Conservation (phyloP, 257 asterid species). For the Gentiana macrophylla region DNA sequence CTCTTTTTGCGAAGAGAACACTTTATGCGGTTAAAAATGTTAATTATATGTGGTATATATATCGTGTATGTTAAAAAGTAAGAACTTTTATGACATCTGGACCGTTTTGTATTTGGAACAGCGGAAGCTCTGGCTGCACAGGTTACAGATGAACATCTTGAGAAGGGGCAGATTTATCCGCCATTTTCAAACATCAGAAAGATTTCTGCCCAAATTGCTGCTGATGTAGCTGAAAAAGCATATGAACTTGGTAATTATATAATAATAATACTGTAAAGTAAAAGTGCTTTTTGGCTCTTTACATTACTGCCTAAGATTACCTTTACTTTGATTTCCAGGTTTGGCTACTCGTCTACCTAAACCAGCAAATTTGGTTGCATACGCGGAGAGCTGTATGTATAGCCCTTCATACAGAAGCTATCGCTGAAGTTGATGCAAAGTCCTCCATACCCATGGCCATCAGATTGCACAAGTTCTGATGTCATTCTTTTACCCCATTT, state of each 20-base stretch:
- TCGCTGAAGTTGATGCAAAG: slow-evolving; percentile 30
- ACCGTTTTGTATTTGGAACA: slow-evolving; percentile 26
- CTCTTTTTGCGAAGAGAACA: too few species aligned
- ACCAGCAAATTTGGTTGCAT: slow-evolving; percentile 51
- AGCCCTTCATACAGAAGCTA: slow-evolving; percentile 77
- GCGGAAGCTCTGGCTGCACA: slow-evolving; percentile 87
- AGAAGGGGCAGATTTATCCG: slow-evolving; percentile 76
- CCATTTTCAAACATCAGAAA: slow-evolving; percentile 71
- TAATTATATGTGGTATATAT: too few species aligned
- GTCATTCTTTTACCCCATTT: not conserved
- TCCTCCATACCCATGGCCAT: not conserved
- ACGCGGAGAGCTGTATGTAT: slow-evolving; percentile 90
- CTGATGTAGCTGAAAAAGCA: slow-evolving; percentile 80
- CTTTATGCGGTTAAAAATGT: too few species aligned
- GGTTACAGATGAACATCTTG: slow-evolving; percentile 65
- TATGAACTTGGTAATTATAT: slow-evolving; percentile 62
- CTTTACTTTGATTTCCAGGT: slow-evolving; percentile 30
- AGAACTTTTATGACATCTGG: not conserved
- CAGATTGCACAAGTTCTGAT: slow-evolving; percentile 2
- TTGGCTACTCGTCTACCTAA: slow-evolving; percentile 81
- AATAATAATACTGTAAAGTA: not conserved
- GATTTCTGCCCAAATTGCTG: slow-evolving; percentile 89
- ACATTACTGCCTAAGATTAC: not conserved
- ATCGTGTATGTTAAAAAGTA: too few species aligned
- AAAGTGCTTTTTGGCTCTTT: not conserved